Evolutionary conservation across 2,329 filamentous ascomycete species (phyloP).

Genomic region (Hypoxylon sp.): DNA sequence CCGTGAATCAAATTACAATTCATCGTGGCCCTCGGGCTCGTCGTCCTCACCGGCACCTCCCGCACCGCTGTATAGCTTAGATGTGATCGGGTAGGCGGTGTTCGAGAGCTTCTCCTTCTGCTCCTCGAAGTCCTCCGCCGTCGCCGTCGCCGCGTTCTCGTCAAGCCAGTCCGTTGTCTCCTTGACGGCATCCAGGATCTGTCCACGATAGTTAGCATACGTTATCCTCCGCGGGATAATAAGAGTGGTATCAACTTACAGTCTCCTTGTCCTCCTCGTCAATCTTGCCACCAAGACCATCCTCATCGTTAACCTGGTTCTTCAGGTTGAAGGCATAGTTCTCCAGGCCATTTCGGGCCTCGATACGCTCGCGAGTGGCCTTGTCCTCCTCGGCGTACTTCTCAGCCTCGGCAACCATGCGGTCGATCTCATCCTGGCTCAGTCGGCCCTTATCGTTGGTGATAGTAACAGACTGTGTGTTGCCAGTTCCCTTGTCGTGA

Average conservation of each 20-base stretch:
- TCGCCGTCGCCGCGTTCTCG: slow-evolving; percentile 86
- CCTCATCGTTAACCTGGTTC: slow-evolving; percentile 98
- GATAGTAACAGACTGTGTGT: slow-evolving; percentile 97
- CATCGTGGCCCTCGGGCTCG: slow-evolving; percentile 75
- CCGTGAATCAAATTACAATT: slow-evolving; percentile 68
- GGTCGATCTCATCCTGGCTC: slow-evolving; percentile 95
- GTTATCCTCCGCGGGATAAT: not conserved
- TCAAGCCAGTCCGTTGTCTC: slow-evolving; percentile 97
- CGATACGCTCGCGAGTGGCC: slow-evolving; percentile 95
- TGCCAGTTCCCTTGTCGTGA: slow-evolving; percentile 97
- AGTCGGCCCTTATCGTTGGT: slow-evolving; percentile 99
- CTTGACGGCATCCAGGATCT: slow-evolving; percentile 95
- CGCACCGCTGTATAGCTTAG: slow-evolving; percentile 85
- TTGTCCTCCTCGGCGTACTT: slow-evolving; percentile 99
- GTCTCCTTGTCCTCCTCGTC: slow-evolving; percentile 98
- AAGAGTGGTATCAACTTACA: slow-evolving; percentile 60
- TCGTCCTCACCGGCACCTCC: slow-evolving; percentile 75
- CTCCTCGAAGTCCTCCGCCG: slow-evolving; percentile 96
- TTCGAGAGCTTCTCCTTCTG: slow-evolving; percentile 99
- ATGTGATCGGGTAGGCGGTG: slow-evolving; percentile 98
- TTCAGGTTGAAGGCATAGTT: slow-evolving; percentile 99
- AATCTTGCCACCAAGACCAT: slow-evolving; percentile 97
- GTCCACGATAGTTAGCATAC: slow-evolving; percentile 47
- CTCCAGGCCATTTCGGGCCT: slow-evolving; percentile 95
- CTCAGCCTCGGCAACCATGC: slow-evolving; percentile 98